Percentiles rank a stretch among this genome's conserved stretches.
Evolutionary conservation across 305 asterid genomes (phyloP).

Genomic region (Plantago lanceolata): DNA sequence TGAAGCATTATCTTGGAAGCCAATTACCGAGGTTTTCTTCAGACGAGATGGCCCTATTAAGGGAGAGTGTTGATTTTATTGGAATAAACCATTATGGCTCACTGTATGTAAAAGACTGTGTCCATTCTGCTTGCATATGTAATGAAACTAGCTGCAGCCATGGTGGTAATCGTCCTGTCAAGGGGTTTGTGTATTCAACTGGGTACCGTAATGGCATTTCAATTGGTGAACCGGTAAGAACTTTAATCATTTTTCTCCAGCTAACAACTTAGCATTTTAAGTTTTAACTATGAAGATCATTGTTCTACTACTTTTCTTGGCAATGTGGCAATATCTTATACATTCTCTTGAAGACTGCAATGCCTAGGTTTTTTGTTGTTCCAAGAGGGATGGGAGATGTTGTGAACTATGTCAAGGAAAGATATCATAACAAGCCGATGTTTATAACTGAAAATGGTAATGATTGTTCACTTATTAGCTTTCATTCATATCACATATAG

Average conservation of each 20-base stretch:
- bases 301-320: neutral
- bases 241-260: neutral
- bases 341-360: slow-evolving; percentile 52
- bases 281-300: neutral
- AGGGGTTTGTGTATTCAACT: slow-evolving; percentile 43
- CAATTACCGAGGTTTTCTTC: slow-evolving; percentile 51
- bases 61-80: slow-evolving; percentile 57
- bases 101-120: slow-evolving; percentile 72
- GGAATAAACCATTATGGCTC: slow-evolving; percentile 75
- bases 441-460: slow-evolving; percentile 70
- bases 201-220: slow-evolving; percentile 45
- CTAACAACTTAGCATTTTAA: neutral
- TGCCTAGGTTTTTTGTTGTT: slow-evolving; percentile 46
- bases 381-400: slow-evolving; percentile 69
- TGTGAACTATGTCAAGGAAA: slow-evolving; percentile 45
- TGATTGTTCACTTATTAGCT: neutral
- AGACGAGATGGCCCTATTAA: slow-evolving; percentile 46
- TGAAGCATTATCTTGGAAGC: slow-evolving; percentile 48
- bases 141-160: slow-evolving; percentile 33
- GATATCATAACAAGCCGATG: slow-evolving; percentile 78
- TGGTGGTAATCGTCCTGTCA: slow-evolving; percentile 51
- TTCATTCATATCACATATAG: no score
- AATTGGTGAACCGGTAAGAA: slow-evolving; percentile 59
- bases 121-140: slow-evolving; percentile 48
- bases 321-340: neutral